A percentile compares a stretch with the other conserved stretches of the same genome.
phyloP scores from a whole-genome alignment of 2,329 filamentous ascomycete species.

The Setomelanomma holmii region DNA sequence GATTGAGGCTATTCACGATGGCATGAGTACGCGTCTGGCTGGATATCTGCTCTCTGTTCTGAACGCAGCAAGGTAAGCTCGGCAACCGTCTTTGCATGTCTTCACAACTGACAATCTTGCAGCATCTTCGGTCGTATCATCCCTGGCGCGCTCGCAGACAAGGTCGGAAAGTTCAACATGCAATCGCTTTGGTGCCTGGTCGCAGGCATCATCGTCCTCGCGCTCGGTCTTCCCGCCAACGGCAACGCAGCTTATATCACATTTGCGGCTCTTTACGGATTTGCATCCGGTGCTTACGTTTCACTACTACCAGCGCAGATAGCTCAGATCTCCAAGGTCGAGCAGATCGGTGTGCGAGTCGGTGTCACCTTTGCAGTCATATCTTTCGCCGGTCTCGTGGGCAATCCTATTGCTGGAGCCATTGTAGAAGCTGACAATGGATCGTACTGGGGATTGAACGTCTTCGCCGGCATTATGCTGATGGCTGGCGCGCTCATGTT shows the following conservation, averaged over 20 bases:
- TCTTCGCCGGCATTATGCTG: conserved; percentile 68
- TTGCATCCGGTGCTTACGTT: conserved; percentile 61
- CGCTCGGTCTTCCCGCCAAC: conserved; percentile 56
- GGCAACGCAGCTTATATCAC: conserved; percentile 54
- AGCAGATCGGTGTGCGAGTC: conserved; percentile 64
- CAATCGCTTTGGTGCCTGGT: conserved; percentile 35
- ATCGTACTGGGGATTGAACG: conserved; percentile 65
- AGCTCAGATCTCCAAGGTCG: conserved; percentile 50
- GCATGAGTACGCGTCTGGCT: conserved; percentile 58
- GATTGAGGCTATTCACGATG: conserved; percentile 53
- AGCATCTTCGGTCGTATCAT: conserved; percentile 64
- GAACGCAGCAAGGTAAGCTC: conserved; percentile 58
- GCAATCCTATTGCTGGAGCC: conserved; percentile 56
- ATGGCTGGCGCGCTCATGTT: conserved; percentile 50
- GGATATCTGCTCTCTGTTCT: conserved; percentile 63
- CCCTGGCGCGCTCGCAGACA: conserved; percentile 62
- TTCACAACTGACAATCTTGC: background rate
- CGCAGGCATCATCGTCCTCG: conserved; percentile 55
- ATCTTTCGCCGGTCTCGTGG: conserved; percentile 56
- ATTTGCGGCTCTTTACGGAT: conserved; percentile 58
- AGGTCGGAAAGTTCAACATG: conserved; percentile 62
- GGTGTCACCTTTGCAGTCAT: conserved; percentile 58
- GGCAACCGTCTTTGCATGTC: no score
- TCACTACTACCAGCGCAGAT: conserved; percentile 56
- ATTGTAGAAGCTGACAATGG: conserved; percentile 61